Evolutionary conservation across 306 rosid genomes (phyloP).

Genomic region (Cucurbita moschata): DNA sequence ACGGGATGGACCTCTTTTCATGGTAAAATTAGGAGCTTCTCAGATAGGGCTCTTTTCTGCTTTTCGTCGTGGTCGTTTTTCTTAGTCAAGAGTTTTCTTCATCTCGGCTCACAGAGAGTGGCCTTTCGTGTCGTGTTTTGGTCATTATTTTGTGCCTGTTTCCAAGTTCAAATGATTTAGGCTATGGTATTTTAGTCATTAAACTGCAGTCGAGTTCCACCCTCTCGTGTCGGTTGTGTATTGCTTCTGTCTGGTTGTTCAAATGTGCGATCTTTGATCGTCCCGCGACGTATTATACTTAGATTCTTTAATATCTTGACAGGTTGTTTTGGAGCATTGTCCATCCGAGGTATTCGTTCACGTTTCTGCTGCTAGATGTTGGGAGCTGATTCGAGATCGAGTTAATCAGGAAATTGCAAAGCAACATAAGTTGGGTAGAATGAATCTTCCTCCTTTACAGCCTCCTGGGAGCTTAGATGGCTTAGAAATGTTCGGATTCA

Average conservation of each 20-base stretch:
- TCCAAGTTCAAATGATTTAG: neutral
- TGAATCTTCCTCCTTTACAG: constrained; percentile 86
- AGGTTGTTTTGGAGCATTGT: constrained; percentile 77
- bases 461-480: constrained; percentile 99
- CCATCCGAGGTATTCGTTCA: constrained; percentile 76
- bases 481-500: constrained; percentile 94
- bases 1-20: constrained; percentile 69
- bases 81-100: no score
- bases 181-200: neutral
- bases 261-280: neutral
- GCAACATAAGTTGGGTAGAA: constrained; percentile 69
- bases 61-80: no score
- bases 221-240: neutral
- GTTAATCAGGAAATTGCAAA: constrained; percentile 84
- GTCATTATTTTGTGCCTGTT: neutral
- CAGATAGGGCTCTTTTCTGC: no score
- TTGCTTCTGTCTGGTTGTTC: neutral
- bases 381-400: constrained; percentile 91
- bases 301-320: neutral
- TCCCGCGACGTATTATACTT: neutral
- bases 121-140: no score
- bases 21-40: constrained; percentile 33
- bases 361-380: constrained; percentile 56
- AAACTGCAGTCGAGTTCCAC: neutral
- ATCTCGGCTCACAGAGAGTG: no score